phyloP scores from a whole-genome alignment of 495 filamentous ascomycete genomes.

The Penicillium subrubescens region DNA sequence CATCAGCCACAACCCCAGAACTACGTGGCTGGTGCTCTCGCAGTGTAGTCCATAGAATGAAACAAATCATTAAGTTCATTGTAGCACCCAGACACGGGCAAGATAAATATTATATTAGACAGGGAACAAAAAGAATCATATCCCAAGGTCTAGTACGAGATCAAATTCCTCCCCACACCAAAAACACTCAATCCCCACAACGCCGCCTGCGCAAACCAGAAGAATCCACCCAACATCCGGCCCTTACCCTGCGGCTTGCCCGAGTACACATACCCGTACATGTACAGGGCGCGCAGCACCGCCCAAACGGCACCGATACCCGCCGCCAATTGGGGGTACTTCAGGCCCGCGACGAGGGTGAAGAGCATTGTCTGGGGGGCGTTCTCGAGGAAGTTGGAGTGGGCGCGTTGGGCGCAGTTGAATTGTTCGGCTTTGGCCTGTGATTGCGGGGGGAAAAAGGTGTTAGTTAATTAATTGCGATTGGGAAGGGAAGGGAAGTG shows the following conservation, averaged over 20 bases:
- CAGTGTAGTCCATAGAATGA: too few species aligned
- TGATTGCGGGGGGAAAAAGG: conserved; percentile 4
- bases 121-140: too few species aligned
- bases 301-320: conserved; percentile 59
- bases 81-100: background rate
- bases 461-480: background rate
- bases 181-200: conserved; percentile 50
- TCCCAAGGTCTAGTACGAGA: conserved; percentile 23
- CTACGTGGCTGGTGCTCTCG: conserved; percentile 2
- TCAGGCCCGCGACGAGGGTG: conserved; percentile 57
- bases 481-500: background rate
- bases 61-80: background rate
- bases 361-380: conserved; percentile 57
- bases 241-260: conserved; percentile 51
- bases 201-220: conserved; percentile 46
- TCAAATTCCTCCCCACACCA: conserved; percentile 40
- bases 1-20: conserved; percentile 15
- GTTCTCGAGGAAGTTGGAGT: conserved; percentile 72
- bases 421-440: conserved; percentile 51
- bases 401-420: conserved; percentile 73
- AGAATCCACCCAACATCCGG: conserved; percentile 39
- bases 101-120: too few species aligned
- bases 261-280: conserved; percentile 60
- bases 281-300: conserved; percentile 54
- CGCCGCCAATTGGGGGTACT: conserved; percentile 58